Conservation (phyloP, 768 basidiomycete genomes). For the Dacryopinax primogenitus region DNA sequence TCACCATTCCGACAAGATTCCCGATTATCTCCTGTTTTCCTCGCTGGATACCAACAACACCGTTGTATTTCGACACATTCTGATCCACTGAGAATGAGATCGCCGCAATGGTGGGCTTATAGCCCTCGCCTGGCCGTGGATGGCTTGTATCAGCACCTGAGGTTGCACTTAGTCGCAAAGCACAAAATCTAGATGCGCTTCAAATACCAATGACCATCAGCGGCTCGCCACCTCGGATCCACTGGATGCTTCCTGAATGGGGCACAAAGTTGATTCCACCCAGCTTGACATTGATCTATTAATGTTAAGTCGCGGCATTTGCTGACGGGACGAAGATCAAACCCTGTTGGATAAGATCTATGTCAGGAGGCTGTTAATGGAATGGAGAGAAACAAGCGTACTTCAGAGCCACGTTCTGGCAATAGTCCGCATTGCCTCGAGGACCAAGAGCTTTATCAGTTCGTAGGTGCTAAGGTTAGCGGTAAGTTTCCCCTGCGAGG, state of each 20-base stretch:
- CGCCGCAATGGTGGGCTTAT: not conserved
- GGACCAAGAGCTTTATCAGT: not conserved
- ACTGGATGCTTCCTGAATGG: not conserved
- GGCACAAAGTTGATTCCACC: not conserved
- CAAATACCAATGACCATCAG: not conserved
- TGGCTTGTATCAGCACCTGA: slow-evolving; percentile 3
- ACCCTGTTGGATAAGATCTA: not conserved
- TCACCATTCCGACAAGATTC: not conserved
- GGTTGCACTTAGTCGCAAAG: not conserved
- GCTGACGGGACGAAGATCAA: not conserved
- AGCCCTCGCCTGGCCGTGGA: not conserved
- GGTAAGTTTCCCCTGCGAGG: not conserved
- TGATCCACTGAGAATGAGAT: not conserved
- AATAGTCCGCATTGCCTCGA: not conserved
- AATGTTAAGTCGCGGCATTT: not conserved
- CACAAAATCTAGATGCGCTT: not conserved
- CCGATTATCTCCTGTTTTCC: not conserved
- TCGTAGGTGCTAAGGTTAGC: not conserved
- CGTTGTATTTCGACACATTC: not conserved
- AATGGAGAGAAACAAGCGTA: not conserved
- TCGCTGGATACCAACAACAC: not conserved
- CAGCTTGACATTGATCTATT: not conserved
- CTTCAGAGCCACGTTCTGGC: slow-evolving; percentile 1
- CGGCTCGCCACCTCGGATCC: not conserved
- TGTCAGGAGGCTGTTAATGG: not conserved